phyloP scores from a whole-genome alignment of 2,329 filamentous ascomycete genomes.

The Beauveria sp. region DNA sequence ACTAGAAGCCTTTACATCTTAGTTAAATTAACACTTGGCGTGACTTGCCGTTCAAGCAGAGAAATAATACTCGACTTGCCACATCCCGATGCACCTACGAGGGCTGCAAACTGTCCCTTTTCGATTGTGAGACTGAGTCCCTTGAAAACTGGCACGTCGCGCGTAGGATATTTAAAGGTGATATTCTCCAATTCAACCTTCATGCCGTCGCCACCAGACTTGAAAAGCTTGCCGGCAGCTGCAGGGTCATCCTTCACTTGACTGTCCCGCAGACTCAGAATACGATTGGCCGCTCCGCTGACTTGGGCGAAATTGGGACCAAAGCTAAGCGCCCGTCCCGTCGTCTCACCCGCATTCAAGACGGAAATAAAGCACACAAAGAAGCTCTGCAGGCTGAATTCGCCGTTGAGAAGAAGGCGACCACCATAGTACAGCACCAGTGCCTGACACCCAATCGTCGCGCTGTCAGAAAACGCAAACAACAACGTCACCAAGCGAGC shows the following conservation, averaged over 20 bases:
- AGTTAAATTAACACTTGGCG: too few species aligned
- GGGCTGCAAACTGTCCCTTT: conserved; percentile 61
- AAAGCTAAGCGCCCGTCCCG: conserved; percentile 60
- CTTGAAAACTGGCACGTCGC: conserved; percentile 48
- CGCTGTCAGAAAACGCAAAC: conserved; percentile 62
- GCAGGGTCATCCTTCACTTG: conserved; percentile 27
- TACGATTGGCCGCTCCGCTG: conserved; percentile 50
- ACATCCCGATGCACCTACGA: conserved; percentile 63
- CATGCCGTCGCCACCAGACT: conserved; percentile 36
- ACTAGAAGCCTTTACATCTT: too few species aligned
- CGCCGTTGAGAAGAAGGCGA: conserved; percentile 43
- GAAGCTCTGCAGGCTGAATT: conserved; percentile 40
- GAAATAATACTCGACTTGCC: conserved; percentile 67
- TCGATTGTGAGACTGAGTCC: conserved; percentile 56
- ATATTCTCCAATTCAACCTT: conserved; percentile 49
- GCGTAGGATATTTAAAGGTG: conserved; percentile 53
- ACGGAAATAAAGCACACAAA: conserved; percentile 57
- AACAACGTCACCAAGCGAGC: conserved; percentile 55
- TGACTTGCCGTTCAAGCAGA: conserved; percentile 41
- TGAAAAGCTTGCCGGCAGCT: conserved; percentile 16
- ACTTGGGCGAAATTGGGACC: conserved; percentile 57
- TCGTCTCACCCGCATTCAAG: conserved; percentile 58
- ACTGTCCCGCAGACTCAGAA: conserved; percentile 42
- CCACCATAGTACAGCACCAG: conserved; percentile 62
- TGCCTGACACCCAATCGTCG: conserved; percentile 55